Evolutionary conservation across 148 eudicot species (phyloP).

Genomic region (Rhododendron ferrugineum): DNA sequence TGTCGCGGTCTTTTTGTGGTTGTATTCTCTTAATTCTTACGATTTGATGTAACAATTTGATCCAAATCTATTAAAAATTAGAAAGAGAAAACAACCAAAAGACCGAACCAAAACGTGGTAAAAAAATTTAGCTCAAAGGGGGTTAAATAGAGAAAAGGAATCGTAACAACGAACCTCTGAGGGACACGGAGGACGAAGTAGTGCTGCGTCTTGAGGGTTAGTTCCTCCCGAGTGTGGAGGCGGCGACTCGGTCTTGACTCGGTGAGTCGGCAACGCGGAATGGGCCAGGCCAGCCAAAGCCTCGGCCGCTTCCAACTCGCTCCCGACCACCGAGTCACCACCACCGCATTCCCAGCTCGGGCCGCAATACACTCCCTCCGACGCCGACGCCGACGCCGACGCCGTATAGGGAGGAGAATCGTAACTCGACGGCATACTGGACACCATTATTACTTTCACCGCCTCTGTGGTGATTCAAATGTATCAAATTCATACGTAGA

Average conservation of each 20-base stretch:
- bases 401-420: not conserved
- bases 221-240: not conserved
- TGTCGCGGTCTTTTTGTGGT: too few species aligned
- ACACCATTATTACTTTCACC: not conserved
- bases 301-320: constrained; percentile 23
- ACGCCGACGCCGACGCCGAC: not conserved
- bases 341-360: not conserved
- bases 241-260: constrained; percentile 1
- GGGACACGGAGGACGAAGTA: not conserved
- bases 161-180: not conserved
- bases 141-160: not conserved
- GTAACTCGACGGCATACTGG: not conserved
- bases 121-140: too few species aligned
- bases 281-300: constrained; percentile 18
- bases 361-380: not conserved
- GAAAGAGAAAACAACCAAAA: too few species aligned
- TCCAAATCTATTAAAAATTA: too few species aligned
- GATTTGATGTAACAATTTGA: too few species aligned
- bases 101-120: too few species aligned
- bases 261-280: not conserved
- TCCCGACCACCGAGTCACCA: not conserved
- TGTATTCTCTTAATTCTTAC: too few species aligned
- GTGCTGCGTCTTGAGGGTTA: not conserved
- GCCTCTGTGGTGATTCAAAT: not conserved
- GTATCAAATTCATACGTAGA: too few species aligned